Evolutionary conservation across 176 grass and related monocot species (phyloP), one percentile per base, ranked within the genome.

Genomic region (Hordeum vulgare): DNA sequence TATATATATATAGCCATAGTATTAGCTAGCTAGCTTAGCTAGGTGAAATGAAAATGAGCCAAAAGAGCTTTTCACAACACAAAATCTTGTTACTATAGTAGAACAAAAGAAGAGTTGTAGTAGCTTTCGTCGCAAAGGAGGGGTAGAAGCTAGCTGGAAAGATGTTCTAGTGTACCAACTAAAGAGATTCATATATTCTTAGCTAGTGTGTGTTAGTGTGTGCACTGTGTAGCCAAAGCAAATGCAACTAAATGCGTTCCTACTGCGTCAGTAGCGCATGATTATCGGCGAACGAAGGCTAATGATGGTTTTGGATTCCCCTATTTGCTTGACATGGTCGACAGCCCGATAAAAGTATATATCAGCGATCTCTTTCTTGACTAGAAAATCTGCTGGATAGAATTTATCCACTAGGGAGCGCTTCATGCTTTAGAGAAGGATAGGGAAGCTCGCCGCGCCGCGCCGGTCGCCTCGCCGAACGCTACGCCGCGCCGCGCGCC

Each of bases 81-180:
- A 66, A 71, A 72, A 89, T 89, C 42, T 79, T 56, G 53, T 88
- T 66, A 84, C 67, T 62, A 74, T 62, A 74, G 75, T 21, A 3
- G 29, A 88, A 24, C 58, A 58, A 84, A 79, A 28, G 34, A 74
- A 78, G 53, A 83, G 53, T 20, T 9, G 15, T 5, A 5, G 62
- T 65, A 18, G 62, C 62, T 65, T 33, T 65, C 28, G 8, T 65
- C 62, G 15, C 31, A 76, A 56, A 81, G 78, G 3, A 21, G n/a
- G 18, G 21, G 39, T 34, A 77, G n/a, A 15, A 15, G 62, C 23
- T 33, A 76, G 45, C 81, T 71, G n/a, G 37, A 71, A 69, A 40
- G 31, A 69, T n/a, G 12, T 21, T 2, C 66, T 39, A 34, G 18
- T 66, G 2, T 37, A 24, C 67, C 11, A 45, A 24, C 69, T 47